A percentile compares a stretch with the other conserved stretches of the same genome.
Evolutionary conservation across 345 rosid species (phyloP).

Genomic region (Eucalyptus leucophloia): DNA sequence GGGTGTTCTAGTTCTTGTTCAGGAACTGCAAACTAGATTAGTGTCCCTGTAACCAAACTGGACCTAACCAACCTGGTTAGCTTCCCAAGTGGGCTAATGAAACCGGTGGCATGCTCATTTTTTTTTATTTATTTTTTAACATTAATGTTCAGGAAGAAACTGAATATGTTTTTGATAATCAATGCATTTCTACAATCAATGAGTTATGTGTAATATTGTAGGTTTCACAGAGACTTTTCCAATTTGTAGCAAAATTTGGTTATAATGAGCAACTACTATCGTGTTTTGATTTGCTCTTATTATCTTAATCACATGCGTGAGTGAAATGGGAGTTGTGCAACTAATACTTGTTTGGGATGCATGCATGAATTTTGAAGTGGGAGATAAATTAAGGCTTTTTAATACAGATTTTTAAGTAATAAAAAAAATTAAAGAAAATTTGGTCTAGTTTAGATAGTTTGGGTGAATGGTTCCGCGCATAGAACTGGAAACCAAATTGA

Average conservation of each 20-base stretch:
- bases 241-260: too few species aligned
- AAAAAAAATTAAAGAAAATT: rapidly evolving
- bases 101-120: not conserved
- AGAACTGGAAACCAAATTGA: rapidly evolving
- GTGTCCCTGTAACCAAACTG: rapidly evolving
- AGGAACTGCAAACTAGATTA: not conserved
- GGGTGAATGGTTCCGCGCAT: rapidly evolving
- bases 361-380: rapidly evolving
- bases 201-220: too few species aligned
- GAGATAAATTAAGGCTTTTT: not conserved
- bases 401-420: too few species aligned
- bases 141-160: rapidly evolving
- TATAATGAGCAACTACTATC: rapidly evolving
- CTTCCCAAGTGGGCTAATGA: not conserved
- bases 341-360: too few species aligned
- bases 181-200: not conserved
- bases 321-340: too few species aligned
- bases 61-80: rapidly evolving
- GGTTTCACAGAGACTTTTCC: not conserved
- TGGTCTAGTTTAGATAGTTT: not conserved
- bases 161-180: not conserved
- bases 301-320: not conserved
- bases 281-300: not conserved
- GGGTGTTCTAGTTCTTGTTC: not conserved
- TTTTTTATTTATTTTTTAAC: too few species aligned